Base-by-base conservation (phyloP, 164 flowering plant genomes). In the Umbilicus rupestris region DNA sequence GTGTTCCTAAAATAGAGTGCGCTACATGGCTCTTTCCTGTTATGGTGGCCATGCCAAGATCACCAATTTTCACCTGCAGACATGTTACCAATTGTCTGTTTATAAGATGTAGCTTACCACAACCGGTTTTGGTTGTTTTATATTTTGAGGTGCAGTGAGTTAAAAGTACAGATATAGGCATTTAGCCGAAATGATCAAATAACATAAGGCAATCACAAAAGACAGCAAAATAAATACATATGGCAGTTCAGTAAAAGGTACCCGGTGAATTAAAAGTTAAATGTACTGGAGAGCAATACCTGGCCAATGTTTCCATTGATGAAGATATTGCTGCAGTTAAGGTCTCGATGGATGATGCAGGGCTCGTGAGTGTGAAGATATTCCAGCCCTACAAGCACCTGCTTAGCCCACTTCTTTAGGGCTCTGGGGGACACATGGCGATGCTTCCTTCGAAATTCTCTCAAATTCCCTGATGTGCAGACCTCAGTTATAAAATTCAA, bases 301-400 rank as follows among this genome's bases (percentile, higher is more conserved):
- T 79, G 77, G 65, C 88, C 86, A 15, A 68, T 71, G 68, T 82
- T 82, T 12, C 86, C 86, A 66, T 82, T 84, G 64, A 83, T 71
- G 64, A 82, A 85, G 63, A 82, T 75, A 65, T 82, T 82, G 42
- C 83, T 78, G 69, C 86, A 82, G 62, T 80, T 82, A 52, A 82
- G 81, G 63, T 82, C 82, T 65, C 86, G 66, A 63, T 82, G 86
- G 75, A 82, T 82, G 33, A 83, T 69, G 67, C 89, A 85, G 1
- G 89, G 89, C 10, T 85, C 83, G 52, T 83, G 86, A 0, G 76
- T 83, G 55, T 85, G 87, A 4, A 83, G 78, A 74, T 83, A 82
- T 20, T 79, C 82, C 81, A 85, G 73, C 31, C 87, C 89, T 62
- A 71, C 63, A 1, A 85, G 80, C 1, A 85, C 69, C 68, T 85